These are phyloP conservation scores for Vitis hybrid DNA, from an alignment of 177 flowering plant genomes.

Conservation along the genomic window DNA sequence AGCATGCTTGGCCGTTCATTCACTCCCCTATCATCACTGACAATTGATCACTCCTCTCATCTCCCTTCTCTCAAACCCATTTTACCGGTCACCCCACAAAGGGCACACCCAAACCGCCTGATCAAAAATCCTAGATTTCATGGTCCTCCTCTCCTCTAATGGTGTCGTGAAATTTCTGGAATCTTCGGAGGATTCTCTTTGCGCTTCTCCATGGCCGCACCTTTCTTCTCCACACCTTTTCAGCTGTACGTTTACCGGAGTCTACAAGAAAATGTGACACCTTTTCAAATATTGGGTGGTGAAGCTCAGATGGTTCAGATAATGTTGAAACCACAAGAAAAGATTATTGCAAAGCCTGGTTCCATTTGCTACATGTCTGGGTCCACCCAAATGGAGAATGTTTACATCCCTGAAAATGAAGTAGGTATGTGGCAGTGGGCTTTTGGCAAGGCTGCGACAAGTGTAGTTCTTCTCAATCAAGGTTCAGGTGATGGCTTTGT, in stretches of 20 bases:
- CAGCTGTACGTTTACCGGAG: constrained; percentile 78
- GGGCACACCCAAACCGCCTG: too few relatives aligned
- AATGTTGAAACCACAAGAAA: constrained; percentile 93
- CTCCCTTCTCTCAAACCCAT: too few relatives aligned
- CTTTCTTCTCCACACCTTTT: constrained; percentile 59
- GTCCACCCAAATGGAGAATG: constrained; percentile 82
- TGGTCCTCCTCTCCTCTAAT: too few relatives aligned
- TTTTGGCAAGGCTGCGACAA: constrained; percentile 76
- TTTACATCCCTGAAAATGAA: constrained; percentile 82
- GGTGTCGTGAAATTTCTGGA: not conserved
- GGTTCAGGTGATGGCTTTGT: constrained; percentile 89
- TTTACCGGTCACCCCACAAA: too few relatives aligned
- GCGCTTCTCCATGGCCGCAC: constrained; percentile 50
- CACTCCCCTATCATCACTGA: too few relatives aligned
- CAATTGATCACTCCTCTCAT: too few relatives aligned
- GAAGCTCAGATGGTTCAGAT: constrained; percentile 99
- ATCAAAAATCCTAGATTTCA: too few relatives aligned
- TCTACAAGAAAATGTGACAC: constrained; percentile 76
- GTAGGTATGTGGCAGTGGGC: constrained; percentile 94
- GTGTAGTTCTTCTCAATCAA: constrained; percentile 66
- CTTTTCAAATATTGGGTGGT: constrained; percentile 96
- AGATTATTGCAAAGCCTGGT: constrained; percentile 87
- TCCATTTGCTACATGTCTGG: constrained; percentile 98
- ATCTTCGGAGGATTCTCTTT: not conserved
- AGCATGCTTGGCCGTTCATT: too few relatives aligned